Conservation (phyloP, 768 basidiomycete species). For the Lentinula sp. region DNA sequence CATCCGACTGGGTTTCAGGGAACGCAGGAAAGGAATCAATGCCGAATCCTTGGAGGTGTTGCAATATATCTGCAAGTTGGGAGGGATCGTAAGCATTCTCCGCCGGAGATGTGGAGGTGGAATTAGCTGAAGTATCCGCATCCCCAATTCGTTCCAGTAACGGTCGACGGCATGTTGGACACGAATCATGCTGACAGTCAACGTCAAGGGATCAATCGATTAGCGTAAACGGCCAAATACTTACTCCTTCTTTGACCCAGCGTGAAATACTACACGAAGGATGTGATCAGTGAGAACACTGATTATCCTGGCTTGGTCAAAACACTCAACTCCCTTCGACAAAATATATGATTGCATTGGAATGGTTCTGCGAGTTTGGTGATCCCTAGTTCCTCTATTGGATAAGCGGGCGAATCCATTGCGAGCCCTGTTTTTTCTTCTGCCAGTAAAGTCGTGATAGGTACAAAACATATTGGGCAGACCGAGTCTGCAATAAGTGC, state of each 20-base stretch:
- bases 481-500: constrained; percentile 42
- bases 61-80: not conserved
- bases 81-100: constrained; percentile 6
- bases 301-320: constrained; percentile 3
- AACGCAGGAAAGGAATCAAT: not conserved
- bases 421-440: constrained; percentile 70
- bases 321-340: constrained; percentile 63
- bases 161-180: constrained; percentile 56
- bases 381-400: constrained; percentile 64
- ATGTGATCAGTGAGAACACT: constrained; percentile 9
- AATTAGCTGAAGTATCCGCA: not conserved
- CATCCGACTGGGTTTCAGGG: not conserved
- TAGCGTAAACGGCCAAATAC: constrained; percentile 14
- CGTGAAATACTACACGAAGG: constrained; percentile 43
- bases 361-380: constrained; percentile 48
- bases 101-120: constrained; percentile 4
- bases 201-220: not conserved
- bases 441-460: constrained; percentile 61
- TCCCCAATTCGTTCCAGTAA: constrained; percentile 25
- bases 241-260: constrained; percentile 56
- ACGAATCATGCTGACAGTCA: constrained; percentile 49
- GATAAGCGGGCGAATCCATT: constrained; percentile 76
- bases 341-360: constrained; percentile 71
- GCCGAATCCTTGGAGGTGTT: not conserved
- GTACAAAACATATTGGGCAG: constrained; percentile 73